Conservation (phyloP, 2,329 filamentous ascomycete species). For the Sarocladium strictum region DNA sequence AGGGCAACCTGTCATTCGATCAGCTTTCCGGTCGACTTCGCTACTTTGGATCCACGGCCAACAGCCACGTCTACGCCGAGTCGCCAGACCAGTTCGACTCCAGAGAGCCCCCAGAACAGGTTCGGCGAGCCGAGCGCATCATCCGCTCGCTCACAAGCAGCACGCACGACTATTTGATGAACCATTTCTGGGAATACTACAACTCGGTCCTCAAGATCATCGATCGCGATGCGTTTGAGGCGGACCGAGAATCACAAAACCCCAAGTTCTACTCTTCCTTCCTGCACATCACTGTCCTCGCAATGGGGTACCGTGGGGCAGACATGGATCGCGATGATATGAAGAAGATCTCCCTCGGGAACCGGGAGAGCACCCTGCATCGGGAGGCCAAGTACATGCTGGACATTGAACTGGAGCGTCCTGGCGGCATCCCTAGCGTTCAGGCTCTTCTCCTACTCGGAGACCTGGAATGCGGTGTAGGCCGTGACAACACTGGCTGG, state of each 20-base stretch:
- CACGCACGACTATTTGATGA: slow-evolving; percentile 47
- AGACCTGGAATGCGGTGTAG: slow-evolving; percentile 47
- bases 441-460: slow-evolving; percentile 45
- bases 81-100: slow-evolving; percentile 26
- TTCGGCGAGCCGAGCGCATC: slow-evolving; percentile 39
- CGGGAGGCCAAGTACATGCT: slow-evolving; percentile 49
- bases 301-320: slow-evolving; percentile 45
- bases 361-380: slow-evolving; percentile 45
- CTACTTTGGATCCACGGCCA: slow-evolving; percentile 49
- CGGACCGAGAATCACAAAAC: slow-evolving; percentile 37
- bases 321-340: slow-evolving; percentile 44
- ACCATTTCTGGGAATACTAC: slow-evolving; percentile 45
- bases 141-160: slow-evolving; percentile 37
- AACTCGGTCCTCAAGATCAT: slow-evolving; percentile 43
- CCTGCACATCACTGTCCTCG: slow-evolving; percentile 44
- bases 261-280: slow-evolving; percentile 46
- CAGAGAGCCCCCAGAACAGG: slow-evolving; percentile 37
- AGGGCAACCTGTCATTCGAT: slow-evolving; percentile 45
- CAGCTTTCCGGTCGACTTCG: slow-evolving; percentile 42
- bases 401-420: slow-evolving; percentile 45
- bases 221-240: slow-evolving; percentile 42
- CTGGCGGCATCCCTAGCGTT: slow-evolving; percentile 45
- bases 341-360: slow-evolving; percentile 36
- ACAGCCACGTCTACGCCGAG: slow-evolving; percentile 44
- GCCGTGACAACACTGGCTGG: slow-evolving; percentile 48